Base-by-base conservation (phyloP, 371 early-diverging fungal species). In the Mortierella sp. region DNA sequence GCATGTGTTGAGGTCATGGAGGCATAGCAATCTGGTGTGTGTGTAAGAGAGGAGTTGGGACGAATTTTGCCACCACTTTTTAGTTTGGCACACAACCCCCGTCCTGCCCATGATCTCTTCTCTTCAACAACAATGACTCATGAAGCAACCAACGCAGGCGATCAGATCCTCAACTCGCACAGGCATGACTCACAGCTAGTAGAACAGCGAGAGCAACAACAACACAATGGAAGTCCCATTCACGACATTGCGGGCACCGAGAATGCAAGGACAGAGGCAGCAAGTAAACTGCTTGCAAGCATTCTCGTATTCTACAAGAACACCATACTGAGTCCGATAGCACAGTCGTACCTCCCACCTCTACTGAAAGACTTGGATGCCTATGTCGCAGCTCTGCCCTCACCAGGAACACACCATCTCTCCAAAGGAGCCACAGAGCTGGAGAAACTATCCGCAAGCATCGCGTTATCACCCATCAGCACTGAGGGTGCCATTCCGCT, bases 241-340 rank as follows among this genome's bases (percentile, higher is more conserved):
- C 12, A 6, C 24, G 29, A 31, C 16, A 16, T 4, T 12, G 37
- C 6, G 29, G 6, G 27, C n/a, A 19, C 16, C 12, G 27, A 34
- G 19, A 34, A 43, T 13, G 21, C 55, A 16, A 50, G 51, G 3
- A 46, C 52, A 3, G 54, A 61, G 3, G 43, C 28, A 22, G 60
- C 68, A 2, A 54, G 52, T 8, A 51, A 54, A 24, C 60, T 74
- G 5, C 46, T 74, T 28, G 74, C 74, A 21, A 29, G 60, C 17
- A 45, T 63, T 5, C 68, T 74, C 2, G 55, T 60, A 47, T 63
- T 47, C 50, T 74, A 67, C 63, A 63, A 56, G 34, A 60, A 60
- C 1, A 27, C 64, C 13, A 46, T 49, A 14, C 37, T 46, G 16
- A 61, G 57, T 17, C n/a, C 28, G 7, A 8, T 31, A 21, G 3